These are phyloP conservation scores for Saccharum spontaneum DNA, from an alignment of 176 grass and related monocot species.

Conservation along the genomic window DNA sequence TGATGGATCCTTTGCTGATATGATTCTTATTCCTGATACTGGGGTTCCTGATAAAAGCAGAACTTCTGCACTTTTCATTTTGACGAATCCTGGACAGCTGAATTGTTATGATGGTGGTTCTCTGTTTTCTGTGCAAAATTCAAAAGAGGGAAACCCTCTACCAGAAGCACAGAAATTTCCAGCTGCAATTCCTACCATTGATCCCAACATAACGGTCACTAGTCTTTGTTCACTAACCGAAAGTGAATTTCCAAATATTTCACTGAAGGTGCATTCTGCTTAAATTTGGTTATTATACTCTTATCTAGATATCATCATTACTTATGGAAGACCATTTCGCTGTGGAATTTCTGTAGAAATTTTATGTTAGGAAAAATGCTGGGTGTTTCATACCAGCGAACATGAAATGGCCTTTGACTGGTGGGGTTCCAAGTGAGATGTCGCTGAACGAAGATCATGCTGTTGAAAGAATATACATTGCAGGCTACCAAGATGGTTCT, in stretches of 20 bases:
- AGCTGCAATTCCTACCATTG: slow-evolving; percentile 61
- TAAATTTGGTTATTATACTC: slow-evolving; percentile 18
- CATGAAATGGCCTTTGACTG: slow-evolving; percentile 95
- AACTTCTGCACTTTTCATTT: slow-evolving; percentile 77
- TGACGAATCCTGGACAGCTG: slow-evolving; percentile 94
- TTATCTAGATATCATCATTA: neutral
- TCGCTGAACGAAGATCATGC: slow-evolving; percentile 54
- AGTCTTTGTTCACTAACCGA: slow-evolving; percentile 55
- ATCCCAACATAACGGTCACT: slow-evolving; percentile 80
- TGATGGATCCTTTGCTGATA: slow-evolving; percentile 97
- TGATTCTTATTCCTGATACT: slow-evolving; percentile 86
- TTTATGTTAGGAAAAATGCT: slow-evolving; percentile 44
- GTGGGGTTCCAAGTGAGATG: slow-evolving; percentile 93
- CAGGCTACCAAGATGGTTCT: slow-evolving; percentile 95
- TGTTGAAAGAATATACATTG: slow-evolving; percentile 79
- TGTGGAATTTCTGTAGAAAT: slow-evolving; percentile 54
- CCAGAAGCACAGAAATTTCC: slow-evolving; percentile 79
- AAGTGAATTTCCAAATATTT: slow-evolving; percentile 49
- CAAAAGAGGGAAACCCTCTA: slow-evolving; percentile 51
- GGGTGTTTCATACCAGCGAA: slow-evolving; percentile 43
- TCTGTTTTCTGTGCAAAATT: slow-evolving; percentile 66
- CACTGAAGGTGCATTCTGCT: slow-evolving; percentile 59
- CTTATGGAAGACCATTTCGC: slow-evolving; percentile 3
- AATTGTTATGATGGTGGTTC: slow-evolving; percentile 70
- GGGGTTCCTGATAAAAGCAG: slow-evolving; percentile 53